A percentile compares a stretch with the other conserved stretches of the same genome.
These are phyloP conservation scores for Chaetoscypha palmicola DNA, from an alignment of 2,329 filamentous ascomycete species.

Conservation along the genomic window DNA sequence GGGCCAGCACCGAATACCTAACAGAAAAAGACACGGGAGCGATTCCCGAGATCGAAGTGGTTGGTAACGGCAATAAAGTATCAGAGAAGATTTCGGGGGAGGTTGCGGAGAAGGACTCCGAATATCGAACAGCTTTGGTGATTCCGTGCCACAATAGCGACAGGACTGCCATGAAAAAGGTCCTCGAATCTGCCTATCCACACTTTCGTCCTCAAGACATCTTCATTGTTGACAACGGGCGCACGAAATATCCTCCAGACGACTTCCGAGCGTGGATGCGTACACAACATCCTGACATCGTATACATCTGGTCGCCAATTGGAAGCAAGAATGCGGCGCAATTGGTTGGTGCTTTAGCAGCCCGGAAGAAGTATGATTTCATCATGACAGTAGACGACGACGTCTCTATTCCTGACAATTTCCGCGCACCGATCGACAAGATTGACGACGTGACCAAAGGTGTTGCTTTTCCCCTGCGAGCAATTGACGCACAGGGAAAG, in stretches of 20 bases:
- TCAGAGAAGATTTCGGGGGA: neutral
- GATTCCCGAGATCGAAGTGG: neutral
- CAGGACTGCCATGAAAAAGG: slow-evolving; percentile 1
- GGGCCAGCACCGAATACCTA: neutral
- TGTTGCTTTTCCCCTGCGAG: slow-evolving; percentile 2
- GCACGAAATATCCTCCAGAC: neutral
- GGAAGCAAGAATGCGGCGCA: slow-evolving; percentile 5
- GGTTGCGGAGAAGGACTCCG: neutral
- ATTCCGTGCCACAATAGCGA: slow-evolving; percentile 6
- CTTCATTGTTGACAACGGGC: slow-evolving; percentile 5
- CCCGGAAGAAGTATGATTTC: neutral
- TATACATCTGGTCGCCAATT: slow-evolving; percentile 7
- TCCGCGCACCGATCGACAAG: slow-evolving; percentile 1
- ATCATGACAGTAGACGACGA: slow-evolving; percentile 8
- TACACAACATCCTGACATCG: slow-evolving; percentile 2
- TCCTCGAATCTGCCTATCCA: slow-evolving; percentile 2
- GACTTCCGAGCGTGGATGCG: neutral
- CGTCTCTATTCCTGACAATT: slow-evolving; percentile 2
- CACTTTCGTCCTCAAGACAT: slow-evolving; percentile 8
- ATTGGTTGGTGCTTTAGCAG: slow-evolving; percentile 3
- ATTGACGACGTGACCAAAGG: slow-evolving; percentile 3
- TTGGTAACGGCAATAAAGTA: neutral
- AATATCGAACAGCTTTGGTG: slow-evolving; percentile 1
- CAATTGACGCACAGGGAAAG: slow-evolving; percentile 1
- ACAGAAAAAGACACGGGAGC: neutral